Evolutionary conservation across 2,329 filamentous ascomycete species (phyloP).

Genomic region (Cordyceps farinosa): DNA sequence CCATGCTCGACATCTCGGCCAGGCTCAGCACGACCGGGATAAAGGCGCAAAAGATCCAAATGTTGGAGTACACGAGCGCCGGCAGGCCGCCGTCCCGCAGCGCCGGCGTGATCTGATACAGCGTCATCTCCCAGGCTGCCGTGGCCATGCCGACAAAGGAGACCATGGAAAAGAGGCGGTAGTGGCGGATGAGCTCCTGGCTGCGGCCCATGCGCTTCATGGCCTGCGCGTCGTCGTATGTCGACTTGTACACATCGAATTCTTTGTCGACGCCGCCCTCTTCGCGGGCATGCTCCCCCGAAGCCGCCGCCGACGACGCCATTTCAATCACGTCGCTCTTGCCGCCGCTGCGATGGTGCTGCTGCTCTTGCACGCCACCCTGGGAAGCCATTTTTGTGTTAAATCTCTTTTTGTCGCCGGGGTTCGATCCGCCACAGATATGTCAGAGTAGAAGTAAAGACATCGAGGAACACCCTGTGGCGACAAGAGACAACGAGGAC

Average conservation of each 20-base stretch:
- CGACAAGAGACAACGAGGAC: no score
- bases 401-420: background rate
- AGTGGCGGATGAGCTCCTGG: slow-evolving; percentile 16
- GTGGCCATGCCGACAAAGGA: slow-evolving; percentile 17
- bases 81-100: slow-evolving; percentile 14
- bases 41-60: slow-evolving; percentile 14
- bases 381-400: background rate
- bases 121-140: slow-evolving; percentile 14
- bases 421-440: background rate
- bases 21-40: slow-evolving; percentile 15
- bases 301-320: background rate
- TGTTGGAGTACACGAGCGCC: slow-evolving; percentile 11
- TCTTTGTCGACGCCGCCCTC: background rate
- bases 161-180: slow-evolving; percentile 18
- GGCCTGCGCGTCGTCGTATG: background rate
- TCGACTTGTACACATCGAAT: slow-evolving; percentile 9
- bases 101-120: slow-evolving; percentile 15
- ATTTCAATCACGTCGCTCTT: background rate
- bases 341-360: background rate
- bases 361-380: background rate
- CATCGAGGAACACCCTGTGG: no score
- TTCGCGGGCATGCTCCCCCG: slow-evolving; percentile 2
- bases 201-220: slow-evolving; percentile 16
- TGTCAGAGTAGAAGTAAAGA: no score
- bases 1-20: slow-evolving; percentile 17